These are phyloP conservation scores for Discostella stelligeroides DNA, from an alignment of 108 stramenopile species.

Conservation along the genomic window DNA sequence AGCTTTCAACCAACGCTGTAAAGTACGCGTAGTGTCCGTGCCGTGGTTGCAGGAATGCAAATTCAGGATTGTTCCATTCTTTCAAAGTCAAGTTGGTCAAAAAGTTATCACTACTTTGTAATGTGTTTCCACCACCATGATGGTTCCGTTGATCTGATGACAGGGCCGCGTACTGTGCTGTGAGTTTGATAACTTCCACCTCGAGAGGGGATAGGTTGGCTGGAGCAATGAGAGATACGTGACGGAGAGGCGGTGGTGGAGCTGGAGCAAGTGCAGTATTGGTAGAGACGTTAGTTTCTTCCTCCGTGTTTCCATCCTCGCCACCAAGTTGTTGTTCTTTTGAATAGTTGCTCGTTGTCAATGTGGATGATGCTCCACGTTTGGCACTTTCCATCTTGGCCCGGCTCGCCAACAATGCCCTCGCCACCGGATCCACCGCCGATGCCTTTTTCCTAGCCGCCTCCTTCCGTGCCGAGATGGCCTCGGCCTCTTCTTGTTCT, in stretches of 20 bases:
- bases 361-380: neutral
- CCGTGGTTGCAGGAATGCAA: constrained; percentile 94
- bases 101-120: constrained; percentile 65
- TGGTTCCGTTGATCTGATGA: constrained; percentile 37
- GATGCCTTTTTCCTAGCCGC: constrained; percentile 59
- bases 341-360: too few species aligned
- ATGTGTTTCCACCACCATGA: neutral
- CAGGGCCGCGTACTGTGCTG: constrained; percentile 95
- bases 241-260: constrained; percentile 79
- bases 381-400: constrained; percentile 52
- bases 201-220: constrained; percentile 74
- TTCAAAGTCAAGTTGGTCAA: constrained; percentile 71
- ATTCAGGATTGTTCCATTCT: constrained; percentile 90
- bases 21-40: constrained; percentile 95
- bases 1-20: constrained; percentile 94
- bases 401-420: constrained; percentile 61
- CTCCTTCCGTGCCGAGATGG: constrained; percentile 36
- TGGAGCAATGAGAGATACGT: constrained; percentile 78
- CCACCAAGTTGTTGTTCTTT: too few species aligned
- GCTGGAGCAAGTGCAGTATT: neutral
- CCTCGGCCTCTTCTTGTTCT: constrained; percentile 39
- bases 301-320: constrained; percentile 15
- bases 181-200: constrained; percentile 91
- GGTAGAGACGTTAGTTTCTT: constrained; percentile 1
- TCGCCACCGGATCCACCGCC: constrained; percentile 80